Evolutionary conservation across 345 rosid genomes (phyloP), one percentile per base, ranked within the genome.

Genomic region (Eucalyptus tenuipes): DNA sequence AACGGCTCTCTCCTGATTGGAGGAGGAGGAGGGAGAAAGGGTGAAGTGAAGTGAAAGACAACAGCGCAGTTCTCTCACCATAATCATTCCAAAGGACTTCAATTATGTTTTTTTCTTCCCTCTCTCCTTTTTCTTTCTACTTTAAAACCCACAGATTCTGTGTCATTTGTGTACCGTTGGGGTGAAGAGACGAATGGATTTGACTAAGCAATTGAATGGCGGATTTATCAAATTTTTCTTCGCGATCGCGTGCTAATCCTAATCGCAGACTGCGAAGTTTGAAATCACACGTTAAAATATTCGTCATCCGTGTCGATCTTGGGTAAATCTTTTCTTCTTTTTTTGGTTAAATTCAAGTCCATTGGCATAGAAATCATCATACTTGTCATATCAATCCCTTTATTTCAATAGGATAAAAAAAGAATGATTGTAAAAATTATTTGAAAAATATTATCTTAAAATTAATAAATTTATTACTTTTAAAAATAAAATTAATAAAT

Each of bases 271-370:
- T 37, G 37, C 14, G 1, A 18, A 37, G 15, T 37, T 9, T 75
- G 82, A 75, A 75, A 3, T 37, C 7, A 7, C 82, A 5, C 2
- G 8, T 37, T 75, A 40, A 75, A 7, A 75, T 33, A 17, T 5
- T 71, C 25, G 7, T 18, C 81, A 10, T 33, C 3, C 13, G 13
- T 68, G 7, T 33, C 1, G 12, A 68, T 8, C 7, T 33, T 33
- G 0, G 5, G 13, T 10, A 33, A 0, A 3, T 18, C 42, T 31
- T 37, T 4, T 31, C 37, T 64, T 31, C 9, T 66, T 1, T 0
- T 15, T 33, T 2, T 5, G 6, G 6, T 33, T 17, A 71, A 71
- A 33, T 33, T 33, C 22, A 15, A 18, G 6, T 31, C 22, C 5
- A 31, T 1, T 4, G 42, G 16, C 2, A 0, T 8, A 8, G 7